phyloP scores from a whole-genome alignment of 1,139 yeast species.

The Kodamaea suecica region DNA sequence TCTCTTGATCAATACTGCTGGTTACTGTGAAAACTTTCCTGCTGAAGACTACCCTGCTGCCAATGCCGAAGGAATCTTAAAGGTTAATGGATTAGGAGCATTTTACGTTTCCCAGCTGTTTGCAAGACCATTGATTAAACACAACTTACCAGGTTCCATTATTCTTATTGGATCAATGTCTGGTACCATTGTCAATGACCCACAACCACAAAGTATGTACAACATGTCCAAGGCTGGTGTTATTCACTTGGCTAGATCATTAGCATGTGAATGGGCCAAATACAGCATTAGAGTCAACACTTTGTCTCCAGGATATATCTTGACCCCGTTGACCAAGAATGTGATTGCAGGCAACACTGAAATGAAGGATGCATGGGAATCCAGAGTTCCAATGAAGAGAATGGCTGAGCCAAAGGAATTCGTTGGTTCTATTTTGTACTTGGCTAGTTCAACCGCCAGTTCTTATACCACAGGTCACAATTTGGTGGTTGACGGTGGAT shows the following conservation, averaged over 20 bases:
- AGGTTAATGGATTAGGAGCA: constrained; percentile 75
- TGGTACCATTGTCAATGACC: constrained; percentile 50
- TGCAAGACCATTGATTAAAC: constrained; percentile 63
- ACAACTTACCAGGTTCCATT: constrained; percentile 50
- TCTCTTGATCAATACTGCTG: constrained; percentile 72
- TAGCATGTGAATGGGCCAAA: constrained; percentile 54
- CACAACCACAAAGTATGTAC: constrained; percentile 50
- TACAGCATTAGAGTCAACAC: constrained; percentile 49
- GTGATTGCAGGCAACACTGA: constrained; percentile 45
- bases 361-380: constrained; percentile 49
- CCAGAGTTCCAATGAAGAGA: constrained; percentile 48
- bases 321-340: constrained; percentile 48
- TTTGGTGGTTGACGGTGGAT: constrained; percentile 51
- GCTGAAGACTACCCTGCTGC: constrained; percentile 75
- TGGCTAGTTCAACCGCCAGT: constrained; percentile 46
- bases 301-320: constrained; percentile 47
- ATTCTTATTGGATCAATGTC: constrained; percentile 49
- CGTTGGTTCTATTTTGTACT: constrained; percentile 45
- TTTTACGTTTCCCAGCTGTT: constrained; percentile 59
- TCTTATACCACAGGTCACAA: constrained; percentile 51
- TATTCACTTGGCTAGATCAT: constrained; percentile 45
- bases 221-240: constrained; percentile 54
- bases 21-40: constrained; percentile 77
- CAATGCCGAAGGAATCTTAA: constrained; percentile 65
- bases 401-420: constrained; percentile 53